These are phyloP conservation scores for Dillenia turbinata DNA, from an alignment of 164 flowering plant genomes.

Conservation along the genomic window DNA sequence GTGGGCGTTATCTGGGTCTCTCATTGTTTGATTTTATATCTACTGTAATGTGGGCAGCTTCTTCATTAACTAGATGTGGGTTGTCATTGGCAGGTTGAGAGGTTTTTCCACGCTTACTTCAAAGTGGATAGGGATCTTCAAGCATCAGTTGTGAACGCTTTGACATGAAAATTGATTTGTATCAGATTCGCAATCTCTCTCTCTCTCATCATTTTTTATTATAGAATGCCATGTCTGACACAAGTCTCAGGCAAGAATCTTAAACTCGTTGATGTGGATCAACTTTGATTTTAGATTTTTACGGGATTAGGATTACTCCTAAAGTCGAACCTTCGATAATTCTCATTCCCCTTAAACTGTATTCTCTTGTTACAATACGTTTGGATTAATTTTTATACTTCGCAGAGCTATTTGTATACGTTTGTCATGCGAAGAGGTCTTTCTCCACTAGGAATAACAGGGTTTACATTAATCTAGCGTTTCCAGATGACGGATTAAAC, in stretches of 20 bases:
- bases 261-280: no score
- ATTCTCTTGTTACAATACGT: no score
- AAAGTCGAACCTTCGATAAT: no score
- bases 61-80: neutral
- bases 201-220: neutral
- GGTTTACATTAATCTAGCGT: no score
- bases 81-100: constrained; percentile 37
- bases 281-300: no score
- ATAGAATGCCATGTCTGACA: neutral
- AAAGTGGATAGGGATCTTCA: constrained; percentile 87
- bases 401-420: no score
- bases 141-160: constrained; percentile 61
- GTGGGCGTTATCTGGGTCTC: constrained; percentile 20
- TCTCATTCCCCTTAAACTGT: no score
- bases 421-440: no score
- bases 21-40: neutral
- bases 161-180: constrained; percentile 9
- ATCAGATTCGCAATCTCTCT: neutral
- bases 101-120: constrained; percentile 92
- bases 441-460: no score
- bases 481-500: no score
- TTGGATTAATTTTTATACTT: no score
- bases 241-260: neutral
- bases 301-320: no score
- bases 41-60: neutral